A percentile compares a stretch with the other conserved stretches of the same genome.
phyloP scores from a whole-genome alignment of 2,329 filamentous ascomycete species.

The Paecilomyces variotii region DNA sequence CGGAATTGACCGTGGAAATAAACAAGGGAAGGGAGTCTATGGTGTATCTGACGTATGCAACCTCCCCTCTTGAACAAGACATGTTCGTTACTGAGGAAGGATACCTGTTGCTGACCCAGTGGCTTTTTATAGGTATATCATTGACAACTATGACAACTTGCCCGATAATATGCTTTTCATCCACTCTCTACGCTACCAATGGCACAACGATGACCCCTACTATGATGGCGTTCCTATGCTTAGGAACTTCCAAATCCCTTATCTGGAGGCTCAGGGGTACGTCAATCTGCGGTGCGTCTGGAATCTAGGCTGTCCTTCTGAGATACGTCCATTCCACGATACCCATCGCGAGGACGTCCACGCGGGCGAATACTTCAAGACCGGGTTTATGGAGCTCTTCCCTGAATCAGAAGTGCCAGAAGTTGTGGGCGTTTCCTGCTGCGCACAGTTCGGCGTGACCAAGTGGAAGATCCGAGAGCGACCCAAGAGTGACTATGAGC shows the following conservation, averaged over 20 bases:
- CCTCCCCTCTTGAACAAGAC: neutral
- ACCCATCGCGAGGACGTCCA: slow-evolving; percentile 38
- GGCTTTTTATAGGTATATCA: slow-evolving; percentile 28
- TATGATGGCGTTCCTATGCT: slow-evolving; percentile 45
- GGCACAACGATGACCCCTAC: slow-evolving; percentile 46
- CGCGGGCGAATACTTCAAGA: slow-evolving; percentile 42
- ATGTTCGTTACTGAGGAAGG: no score
- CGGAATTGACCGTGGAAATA: slow-evolving; percentile 40
- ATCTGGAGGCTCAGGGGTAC: slow-evolving; percentile 44
- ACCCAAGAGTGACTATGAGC: slow-evolving; percentile 41
- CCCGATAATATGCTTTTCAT: slow-evolving; percentile 36
- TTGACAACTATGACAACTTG: slow-evolving; percentile 34
- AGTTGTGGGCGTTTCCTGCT: slow-evolving; percentile 44
- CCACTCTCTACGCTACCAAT: slow-evolving; percentile 33
- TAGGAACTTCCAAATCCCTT: slow-evolving; percentile 40
- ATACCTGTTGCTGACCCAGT: slow-evolving; percentile 3
- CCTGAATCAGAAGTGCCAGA: slow-evolving; percentile 32
- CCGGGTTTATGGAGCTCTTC: slow-evolving; percentile 44
- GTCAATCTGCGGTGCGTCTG: slow-evolving; percentile 48
- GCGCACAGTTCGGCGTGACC: slow-evolving; percentile 48
- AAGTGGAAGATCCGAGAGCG: slow-evolving; percentile 39
- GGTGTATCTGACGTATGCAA: slow-evolving; percentile 36
- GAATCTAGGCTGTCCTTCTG: slow-evolving; percentile 44
- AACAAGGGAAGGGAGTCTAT: slow-evolving; percentile 39
- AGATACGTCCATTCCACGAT: slow-evolving; percentile 41